A percentile compares a stretch with the other conserved stretches of the same genome.
Conservation (phyloP, 495 filamentous ascomycete species). For the Ascodesmis nigricans region DNA sequence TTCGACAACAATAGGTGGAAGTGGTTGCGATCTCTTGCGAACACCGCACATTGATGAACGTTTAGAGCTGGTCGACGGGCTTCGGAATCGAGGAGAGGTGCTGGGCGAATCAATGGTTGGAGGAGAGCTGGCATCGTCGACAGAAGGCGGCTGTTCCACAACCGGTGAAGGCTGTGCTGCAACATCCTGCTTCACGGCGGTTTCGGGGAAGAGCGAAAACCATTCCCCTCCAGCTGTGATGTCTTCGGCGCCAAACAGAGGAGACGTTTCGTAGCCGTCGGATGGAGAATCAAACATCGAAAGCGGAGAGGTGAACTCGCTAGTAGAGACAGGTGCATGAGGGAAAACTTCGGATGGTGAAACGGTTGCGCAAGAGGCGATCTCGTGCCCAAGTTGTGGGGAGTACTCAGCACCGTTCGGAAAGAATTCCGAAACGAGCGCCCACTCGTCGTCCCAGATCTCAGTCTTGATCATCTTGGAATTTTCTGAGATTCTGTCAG, state of each 20-base stretch:
- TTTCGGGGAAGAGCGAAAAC: constrained; percentile 49
- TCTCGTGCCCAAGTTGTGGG: constrained; percentile 14
- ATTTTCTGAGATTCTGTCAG: constrained; percentile 7
- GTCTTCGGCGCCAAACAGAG: constrained; percentile 32
- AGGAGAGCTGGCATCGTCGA: too few species aligned
- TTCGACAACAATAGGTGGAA: constrained; percentile 54
- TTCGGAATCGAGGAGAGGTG: constrained; percentile 26
- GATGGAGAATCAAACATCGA: constrained; percentile 52
- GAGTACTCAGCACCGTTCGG: constrained; percentile 25
- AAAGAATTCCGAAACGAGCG: constrained; percentile 8
- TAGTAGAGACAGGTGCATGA: constrained; percentile 66
- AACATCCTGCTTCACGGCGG: too few species aligned
- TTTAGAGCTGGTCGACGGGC: constrained; percentile 29
- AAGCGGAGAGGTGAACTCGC: constrained; percentile 64
- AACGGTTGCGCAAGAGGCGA: constrained; percentile 35
- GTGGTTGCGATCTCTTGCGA: constrained; percentile 51
- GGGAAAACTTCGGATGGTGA: constrained; percentile 67
- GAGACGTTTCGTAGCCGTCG: constrained; percentile 56
- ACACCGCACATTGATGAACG: constrained; percentile 53
- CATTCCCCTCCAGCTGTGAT: constrained; percentile 26
- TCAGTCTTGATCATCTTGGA: constrained; percentile 28
- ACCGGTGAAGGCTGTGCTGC: constrained; percentile 5
- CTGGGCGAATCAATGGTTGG: constrained; percentile 21
- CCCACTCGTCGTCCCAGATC: constrained; percentile 30
- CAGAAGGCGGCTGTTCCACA: constrained; percentile 6